Percentiles rank a stretch among this genome's conserved stretches.
Conservation (phyloP, 805 yeast genomes). For the Saccharomycopsis capsularis region DNA sequence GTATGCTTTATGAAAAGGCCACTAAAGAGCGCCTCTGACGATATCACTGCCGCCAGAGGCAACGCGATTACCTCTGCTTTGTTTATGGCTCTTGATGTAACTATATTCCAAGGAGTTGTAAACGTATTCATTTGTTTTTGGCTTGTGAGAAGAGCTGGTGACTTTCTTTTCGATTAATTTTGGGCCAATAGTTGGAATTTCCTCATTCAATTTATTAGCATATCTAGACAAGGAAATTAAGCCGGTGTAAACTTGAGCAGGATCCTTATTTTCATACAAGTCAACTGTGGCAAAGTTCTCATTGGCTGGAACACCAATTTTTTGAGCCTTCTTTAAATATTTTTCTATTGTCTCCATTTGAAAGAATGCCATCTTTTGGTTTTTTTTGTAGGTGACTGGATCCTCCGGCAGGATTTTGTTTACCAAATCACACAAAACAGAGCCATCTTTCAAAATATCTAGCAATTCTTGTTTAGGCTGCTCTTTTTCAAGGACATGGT, state of each 20-base stretch:
- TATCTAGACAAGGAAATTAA: conserved; percentile 67
- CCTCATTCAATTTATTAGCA: conserved; percentile 49
- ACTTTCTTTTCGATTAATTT: conserved; percentile 33
- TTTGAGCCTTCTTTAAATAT: conserved; percentile 55
- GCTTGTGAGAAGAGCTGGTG: conserved; percentile 13
- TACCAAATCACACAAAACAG: conserved; percentile 41
- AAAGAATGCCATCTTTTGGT: conserved; percentile 65
- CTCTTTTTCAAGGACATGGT: conserved; percentile 30
- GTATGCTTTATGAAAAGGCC: not conserved
- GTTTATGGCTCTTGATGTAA: conserved; percentile 19
- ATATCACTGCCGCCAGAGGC: conserved; percentile 21
- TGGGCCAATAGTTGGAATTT: conserved; percentile 52
- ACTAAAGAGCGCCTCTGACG: conserved; percentile 18
- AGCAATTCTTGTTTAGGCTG: conserved; percentile 40
- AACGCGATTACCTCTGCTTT: conserved; percentile 19
- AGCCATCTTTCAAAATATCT: conserved; percentile 56
- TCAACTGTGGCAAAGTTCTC: conserved; percentile 77
- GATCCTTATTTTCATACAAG: conserved; percentile 65
- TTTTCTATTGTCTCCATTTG: conserved; percentile 78
- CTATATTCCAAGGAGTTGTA: conserved; percentile 21
- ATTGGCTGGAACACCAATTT: conserved; percentile 68
- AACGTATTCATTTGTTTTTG: conserved; percentile 17
- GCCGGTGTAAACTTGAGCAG: conserved; percentile 70
- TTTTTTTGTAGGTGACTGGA: conserved; percentile 42
- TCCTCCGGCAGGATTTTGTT: conserved; percentile 33